Base-by-base conservation (phyloP, 495 filamentous ascomycete species). In the Annulohypoxylon maeteangense region DNA sequence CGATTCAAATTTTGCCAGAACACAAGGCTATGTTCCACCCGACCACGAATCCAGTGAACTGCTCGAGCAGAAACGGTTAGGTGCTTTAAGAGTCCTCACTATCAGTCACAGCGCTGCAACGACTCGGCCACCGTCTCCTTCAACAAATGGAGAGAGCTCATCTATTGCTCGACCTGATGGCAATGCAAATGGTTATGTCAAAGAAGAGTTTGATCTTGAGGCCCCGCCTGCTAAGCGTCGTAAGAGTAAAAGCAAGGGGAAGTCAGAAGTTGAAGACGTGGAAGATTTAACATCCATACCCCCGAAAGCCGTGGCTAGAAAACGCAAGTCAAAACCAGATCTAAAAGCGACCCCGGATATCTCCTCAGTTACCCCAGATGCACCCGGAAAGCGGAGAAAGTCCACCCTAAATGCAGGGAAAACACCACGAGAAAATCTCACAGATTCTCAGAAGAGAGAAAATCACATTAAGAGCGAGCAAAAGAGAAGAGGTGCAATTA, bases 401-500 rank as follows among this genome's bases (percentile, higher is more conserved):
- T 72, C 75, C 11, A 62, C 68, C 31, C 4, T 66, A 7, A 77
- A 58, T 50, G 34, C 67, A 6, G 68, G 68, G 8, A 92, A 90
- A 78, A 29, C 81, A 1, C 76, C 84, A 0, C 87, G 93, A 22
- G 90, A 93, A 77, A 95, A 95, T 71, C 84, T 97, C 27, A 90
- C 90, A 0, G 92, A 94, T 65, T 90, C 91, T 61, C 90, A 97
- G 77, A 97, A 95, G 80, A 83, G 93, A 42, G 89, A 88, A 67
- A 96, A 97, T 67, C 94, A 97, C 77, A 96, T 97, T 71, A 84
- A 87, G 55, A 96, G 93, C 36, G 94, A 98, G 78, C 91, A 95
- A 78, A 94, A 94, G 76, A 88, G 94, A 45, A 86, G 94, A 56
- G 90, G 90, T 31, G 80, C 91, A 20, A 96, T 97, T 72, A 87